Evolutionary conservation across 163 green algal species (phyloP).

Genomic region (Chlamydomonas reinhardtii): DNA sequence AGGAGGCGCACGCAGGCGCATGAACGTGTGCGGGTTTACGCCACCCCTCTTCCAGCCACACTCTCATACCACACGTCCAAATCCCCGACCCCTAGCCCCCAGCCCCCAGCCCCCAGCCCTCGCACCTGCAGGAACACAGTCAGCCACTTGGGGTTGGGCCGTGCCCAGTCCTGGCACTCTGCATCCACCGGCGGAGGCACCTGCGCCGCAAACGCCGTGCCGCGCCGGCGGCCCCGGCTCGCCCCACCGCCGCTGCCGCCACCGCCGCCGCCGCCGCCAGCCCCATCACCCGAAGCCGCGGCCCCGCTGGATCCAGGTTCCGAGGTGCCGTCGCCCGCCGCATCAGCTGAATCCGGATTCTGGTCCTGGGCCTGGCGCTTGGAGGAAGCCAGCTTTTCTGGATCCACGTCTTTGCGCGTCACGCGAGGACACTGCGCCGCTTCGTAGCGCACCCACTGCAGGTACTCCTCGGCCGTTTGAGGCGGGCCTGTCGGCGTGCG

Average conservation of each 20-base stretch:
- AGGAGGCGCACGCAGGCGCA: too few relatives aligned
- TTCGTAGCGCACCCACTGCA: slow-evolving; percentile 50
- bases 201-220: background rate
- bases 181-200: slow-evolving; percentile 12
- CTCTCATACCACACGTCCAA: background rate
- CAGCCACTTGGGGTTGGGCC: slow-evolving; percentile 21
- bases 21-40: too few relatives aligned
- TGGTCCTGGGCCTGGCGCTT: too few relatives aligned
- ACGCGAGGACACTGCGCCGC: slow-evolving; percentile 33
- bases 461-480: slow-evolving; percentile 58
- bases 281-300: background rate
- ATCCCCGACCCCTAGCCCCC: too few relatives aligned
- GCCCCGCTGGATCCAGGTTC: background rate
- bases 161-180: slow-evolving; percentile 13
- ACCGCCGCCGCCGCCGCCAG: background rate
- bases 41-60: background rate
- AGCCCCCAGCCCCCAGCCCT: background rate
- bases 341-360: too few relatives aligned
- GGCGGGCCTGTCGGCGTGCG: slow-evolving; percentile 11
- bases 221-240: background rate
- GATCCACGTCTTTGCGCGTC: slow-evolving; percentile 35
- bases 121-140: slow-evolving; percentile 12
- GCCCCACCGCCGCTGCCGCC: background rate
- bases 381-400: too few relatives aligned
- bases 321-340: background rate